Evolutionary conservation across 2,329 filamentous ascomycete species (phyloP).

Genomic region (Fusarium multiceps): DNA sequence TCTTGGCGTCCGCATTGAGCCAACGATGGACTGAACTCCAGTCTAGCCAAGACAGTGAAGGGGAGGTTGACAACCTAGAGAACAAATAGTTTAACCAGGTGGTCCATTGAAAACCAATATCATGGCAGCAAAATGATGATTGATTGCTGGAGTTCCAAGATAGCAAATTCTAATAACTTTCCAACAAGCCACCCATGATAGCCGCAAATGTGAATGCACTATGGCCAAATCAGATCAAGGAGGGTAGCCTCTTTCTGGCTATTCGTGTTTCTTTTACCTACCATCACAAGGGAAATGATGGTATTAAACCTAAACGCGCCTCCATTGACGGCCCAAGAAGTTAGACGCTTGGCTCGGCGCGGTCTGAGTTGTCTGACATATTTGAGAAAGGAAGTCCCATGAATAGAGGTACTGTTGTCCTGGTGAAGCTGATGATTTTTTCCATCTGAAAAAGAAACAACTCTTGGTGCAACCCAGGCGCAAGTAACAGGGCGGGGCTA

Average conservation of each 20-base stretch:
- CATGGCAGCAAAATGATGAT: background rate
- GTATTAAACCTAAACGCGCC: background rate
- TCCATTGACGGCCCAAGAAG: background rate
- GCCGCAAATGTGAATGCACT: background rate
- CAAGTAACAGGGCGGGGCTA: conserved; percentile 27
- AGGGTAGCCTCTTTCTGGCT: background rate
- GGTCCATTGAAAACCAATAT: conserved; percentile 3
- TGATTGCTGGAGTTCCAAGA: conserved; percentile 1
- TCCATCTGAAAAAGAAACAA: background rate
- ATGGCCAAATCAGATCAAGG: background rate
- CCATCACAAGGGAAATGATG: background rate
- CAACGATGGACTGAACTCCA: conserved; percentile 13
- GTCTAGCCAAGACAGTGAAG: conserved; percentile 25
- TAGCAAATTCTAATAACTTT: background rate
- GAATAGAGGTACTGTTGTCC: background rate
- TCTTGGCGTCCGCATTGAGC: conserved; percentile 22
- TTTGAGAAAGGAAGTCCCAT: background rate
- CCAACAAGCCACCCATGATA: background rate
- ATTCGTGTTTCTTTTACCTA: background rate
- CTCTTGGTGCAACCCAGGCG: conserved; percentile 17
- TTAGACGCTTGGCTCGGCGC: background rate
- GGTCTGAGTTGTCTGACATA: background rate
- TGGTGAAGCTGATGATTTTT: background rate
- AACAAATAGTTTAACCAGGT: conserved; percentile 9
- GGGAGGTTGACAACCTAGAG: conserved; percentile 1